Percentiles rank a stretch among this genome's conserved stretches.
Evolutionary conservation across 768 basidiomycete species (phyloP).

Genomic region (Ramaria sp.): DNA sequence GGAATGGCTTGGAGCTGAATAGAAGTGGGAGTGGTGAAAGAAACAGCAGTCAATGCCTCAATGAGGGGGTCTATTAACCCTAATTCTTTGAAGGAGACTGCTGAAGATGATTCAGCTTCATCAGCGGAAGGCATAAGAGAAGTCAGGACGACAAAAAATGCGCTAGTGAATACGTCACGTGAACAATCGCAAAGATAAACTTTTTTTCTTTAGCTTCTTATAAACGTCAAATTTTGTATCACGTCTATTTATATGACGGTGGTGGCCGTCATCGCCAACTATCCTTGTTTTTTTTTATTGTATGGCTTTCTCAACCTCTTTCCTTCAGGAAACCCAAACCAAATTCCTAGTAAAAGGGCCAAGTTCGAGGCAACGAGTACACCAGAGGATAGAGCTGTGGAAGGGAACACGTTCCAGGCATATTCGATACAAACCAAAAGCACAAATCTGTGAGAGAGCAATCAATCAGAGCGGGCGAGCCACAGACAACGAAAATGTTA

Average conservation of each 20-base stretch:
- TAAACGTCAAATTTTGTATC: too few species aligned
- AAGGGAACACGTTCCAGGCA: slow-evolving; percentile 83
- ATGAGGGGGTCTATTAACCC: slow-evolving; percentile 87
- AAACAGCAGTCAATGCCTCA: slow-evolving; percentile 69
- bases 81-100: slow-evolving; percentile 62
- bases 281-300: not conserved
- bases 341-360: slow-evolving; percentile 44
- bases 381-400: slow-evolving; percentile 55
- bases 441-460: slow-evolving; percentile 33
- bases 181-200: too few species aligned
- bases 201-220: too few species aligned
- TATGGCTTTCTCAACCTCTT: not conserved
- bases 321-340: slow-evolving; percentile 33
- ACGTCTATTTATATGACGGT: too few species aligned
- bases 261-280: too few species aligned
- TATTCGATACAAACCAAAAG: slow-evolving; percentile 63
- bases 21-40: slow-evolving; percentile 78
- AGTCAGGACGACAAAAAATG: not conserved
- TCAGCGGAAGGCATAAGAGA: slow-evolving; percentile 20
- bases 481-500: slow-evolving; percentile 11
- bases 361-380: slow-evolving; percentile 41
- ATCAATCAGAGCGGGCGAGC: too few species aligned
- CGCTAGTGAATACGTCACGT: too few species aligned
- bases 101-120: slow-evolving; percentile 40
- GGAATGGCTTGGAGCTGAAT: slow-evolving; percentile 85